Evolutionary conservation across 495 filamentous ascomycete species (phyloP), one percentile per base, ranked within the genome.

Genomic region (Tuber borchii): DNA sequence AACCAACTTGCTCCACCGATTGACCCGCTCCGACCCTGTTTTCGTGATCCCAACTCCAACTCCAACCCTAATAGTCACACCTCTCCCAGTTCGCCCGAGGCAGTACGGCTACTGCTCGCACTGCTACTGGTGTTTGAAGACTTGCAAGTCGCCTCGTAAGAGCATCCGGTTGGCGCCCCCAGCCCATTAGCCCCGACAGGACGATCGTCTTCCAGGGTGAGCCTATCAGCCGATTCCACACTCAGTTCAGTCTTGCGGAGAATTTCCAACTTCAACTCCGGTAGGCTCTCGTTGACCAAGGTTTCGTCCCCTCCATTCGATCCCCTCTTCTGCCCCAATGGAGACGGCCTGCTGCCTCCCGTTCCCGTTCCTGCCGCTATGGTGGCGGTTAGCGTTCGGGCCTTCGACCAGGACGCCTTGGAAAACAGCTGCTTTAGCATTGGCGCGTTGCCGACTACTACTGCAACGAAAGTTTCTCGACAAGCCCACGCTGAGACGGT

Each of bases 391-490:
- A 20, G 14, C 48, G 12, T 40, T 71, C 20, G 39, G 2, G 20
- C 5, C 34, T 72, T 65, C 39, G 19, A 61, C 61, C 76, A 74
- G 44, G 71, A 17, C n/a, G 44, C 31, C 8, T 19, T 51, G 20
- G 31, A 40, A 75, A 87, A 78, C 12, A 89, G 77, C 1, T 88
- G 88, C 75, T 89, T 88, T 48, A 91, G 84, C 87, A 90, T 89
- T 10, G 89, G 89, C 34, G 87, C 80, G 80, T 90, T 91, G 76
- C 86, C 87, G 73, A 90, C 86, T 40, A 90, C 80, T 43, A 90
- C 86, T 2, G 87, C 88, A 71, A 90, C 87, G 77, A 91, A 90
- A 48, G 88, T 89, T 77, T 90, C 89, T 71, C 89, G 88, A 76
- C 88, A 87, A 71, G 89, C 88, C 89, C 89, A 91, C 84, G 85